Percentiles rank a stretch among this genome's conserved stretches.
phyloP scores from a whole-genome alignment of 2,329 filamentous ascomycete genomes.

The Trichoderma lentiforme region DNA sequence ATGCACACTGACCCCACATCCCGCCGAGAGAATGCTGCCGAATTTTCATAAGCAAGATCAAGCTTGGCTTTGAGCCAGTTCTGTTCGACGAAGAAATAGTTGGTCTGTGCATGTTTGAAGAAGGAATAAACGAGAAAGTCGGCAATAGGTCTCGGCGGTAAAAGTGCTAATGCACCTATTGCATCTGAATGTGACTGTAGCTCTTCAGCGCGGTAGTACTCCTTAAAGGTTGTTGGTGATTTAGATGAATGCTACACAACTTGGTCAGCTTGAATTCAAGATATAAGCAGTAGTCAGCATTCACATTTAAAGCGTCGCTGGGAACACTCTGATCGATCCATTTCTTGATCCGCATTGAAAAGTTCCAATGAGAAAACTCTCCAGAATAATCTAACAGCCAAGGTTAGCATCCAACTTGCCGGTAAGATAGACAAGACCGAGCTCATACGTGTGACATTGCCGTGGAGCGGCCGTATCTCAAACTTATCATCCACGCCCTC shows the following conservation, averaged over 20 bases:
- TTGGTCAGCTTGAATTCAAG: neutral
- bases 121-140: slow-evolving; percentile 46
- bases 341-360: slow-evolving; percentile 50
- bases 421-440: neutral
- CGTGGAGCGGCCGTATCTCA: neutral
- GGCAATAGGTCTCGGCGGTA: slow-evolving; percentile 46
- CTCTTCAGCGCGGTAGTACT: slow-evolving; percentile 46
- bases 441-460: slow-evolving; percentile 14
- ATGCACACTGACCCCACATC: slow-evolving; percentile 44
- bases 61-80: slow-evolving; percentile 42
- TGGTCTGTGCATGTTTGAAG: slow-evolving; percentile 47
- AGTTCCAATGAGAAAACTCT: slow-evolving; percentile 53
- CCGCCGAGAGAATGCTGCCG: slow-evolving; percentile 35
- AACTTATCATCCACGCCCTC: slow-evolving; percentile 23
- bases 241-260: slow-evolving; percentile 26
- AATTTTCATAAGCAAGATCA: slow-evolving; percentile 40
- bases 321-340: slow-evolving; percentile 44
- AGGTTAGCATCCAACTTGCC: neutral
- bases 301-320: slow-evolving; percentile 28
- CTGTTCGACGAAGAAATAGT: slow-evolving; percentile 48
- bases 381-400: slow-evolving; percentile 45
- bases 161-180: slow-evolving; percentile 37
- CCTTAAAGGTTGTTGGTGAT: slow-evolving; percentile 32
- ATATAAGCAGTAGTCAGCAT: slow-evolving; percentile 15
- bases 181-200: slow-evolving; percentile 41